Evolutionary conservation across 257 asterid genomes (phyloP).

Genomic region (Voacanga thouarsii): DNA sequence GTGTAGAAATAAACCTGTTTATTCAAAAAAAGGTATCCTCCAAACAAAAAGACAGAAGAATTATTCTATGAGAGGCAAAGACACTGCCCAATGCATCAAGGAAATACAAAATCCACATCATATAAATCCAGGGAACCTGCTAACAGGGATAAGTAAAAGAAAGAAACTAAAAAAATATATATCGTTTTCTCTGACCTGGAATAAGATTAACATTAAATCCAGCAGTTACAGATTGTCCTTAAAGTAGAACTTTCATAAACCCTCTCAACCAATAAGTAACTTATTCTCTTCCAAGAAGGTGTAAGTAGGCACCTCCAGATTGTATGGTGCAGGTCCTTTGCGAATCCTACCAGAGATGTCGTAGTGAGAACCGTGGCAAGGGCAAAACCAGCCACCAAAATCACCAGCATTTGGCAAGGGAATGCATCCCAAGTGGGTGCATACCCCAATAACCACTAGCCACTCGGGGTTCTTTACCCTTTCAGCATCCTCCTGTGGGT

Average conservation of each 20-base stretch:
- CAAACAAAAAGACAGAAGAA: slow-evolving; percentile 19
- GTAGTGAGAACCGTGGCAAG: slow-evolving; percentile 92
- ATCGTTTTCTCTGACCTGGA: slow-evolving; percentile 7
- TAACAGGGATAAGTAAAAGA: neutral
- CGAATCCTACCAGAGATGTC: slow-evolving; percentile 95
- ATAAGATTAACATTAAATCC: slow-evolving; percentile 7
- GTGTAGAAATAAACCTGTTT: neutral
- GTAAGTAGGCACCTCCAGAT: slow-evolving; percentile 90
- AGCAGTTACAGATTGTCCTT: slow-evolving; percentile 9
- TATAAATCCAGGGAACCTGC: slow-evolving; percentile 1
- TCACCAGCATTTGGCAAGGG: slow-evolving; percentile 98
- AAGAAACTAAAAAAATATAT: neutral
- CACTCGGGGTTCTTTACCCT: slow-evolving; percentile 92
- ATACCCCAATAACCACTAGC: slow-evolving; percentile 88
- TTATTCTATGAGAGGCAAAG: slow-evolving; percentile 23
- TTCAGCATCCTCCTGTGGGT: slow-evolving; percentile 85
- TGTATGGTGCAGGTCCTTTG: slow-evolving; percentile 90
- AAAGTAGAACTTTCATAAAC: neutral
- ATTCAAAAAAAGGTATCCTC: slow-evolving; percentile 6
- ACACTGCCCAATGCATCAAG: slow-evolving; percentile 23
- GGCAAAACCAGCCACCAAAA: slow-evolving; percentile 97
- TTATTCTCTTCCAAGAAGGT: slow-evolving; percentile 78
- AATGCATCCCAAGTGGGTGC: slow-evolving; percentile 93
- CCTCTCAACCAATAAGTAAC: slow-evolving; percentile 71
- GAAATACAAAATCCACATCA: slow-evolving; percentile 18